Evolutionary conservation across 2,329 filamentous ascomycete genomes (phyloP).

Genomic region (Arthrinium phaeospermum): DNA sequence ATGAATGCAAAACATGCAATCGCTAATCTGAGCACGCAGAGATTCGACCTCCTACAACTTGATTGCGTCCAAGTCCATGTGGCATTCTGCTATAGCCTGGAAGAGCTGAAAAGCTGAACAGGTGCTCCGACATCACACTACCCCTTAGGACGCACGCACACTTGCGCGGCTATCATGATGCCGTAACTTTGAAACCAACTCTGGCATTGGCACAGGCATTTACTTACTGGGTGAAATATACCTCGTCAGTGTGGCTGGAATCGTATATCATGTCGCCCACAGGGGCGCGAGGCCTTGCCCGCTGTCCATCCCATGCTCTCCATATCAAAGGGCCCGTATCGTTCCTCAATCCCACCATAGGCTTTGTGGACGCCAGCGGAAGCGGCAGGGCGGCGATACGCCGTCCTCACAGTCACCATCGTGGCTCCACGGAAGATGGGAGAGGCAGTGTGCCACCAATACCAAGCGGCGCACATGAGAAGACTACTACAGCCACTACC

Average conservation of each 20-base stretch:
- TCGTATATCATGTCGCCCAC: background rate
- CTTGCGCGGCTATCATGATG: too few relatives aligned
- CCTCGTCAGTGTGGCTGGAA: background rate
- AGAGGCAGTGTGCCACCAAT: background rate
- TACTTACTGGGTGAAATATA: too few relatives aligned
- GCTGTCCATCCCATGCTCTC: background rate
- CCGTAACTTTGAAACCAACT: too few relatives aligned
- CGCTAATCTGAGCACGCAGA: background rate
- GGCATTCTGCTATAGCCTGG: background rate
- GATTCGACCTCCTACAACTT: background rate
- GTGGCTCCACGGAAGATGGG: background rate
- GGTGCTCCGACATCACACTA: too few relatives aligned
- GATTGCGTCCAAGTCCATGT: background rate
- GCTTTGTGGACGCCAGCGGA: conserved; percentile 9
- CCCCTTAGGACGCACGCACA: too few relatives aligned
- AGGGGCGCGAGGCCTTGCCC: background rate
- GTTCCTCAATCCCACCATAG: conserved; percentile 23
- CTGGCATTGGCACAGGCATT: background rate
- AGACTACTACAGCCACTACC: background rate
- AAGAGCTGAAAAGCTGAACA: too few relatives aligned
- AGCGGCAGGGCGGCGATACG: background rate
- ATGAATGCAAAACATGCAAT: background rate
- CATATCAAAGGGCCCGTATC: conserved; percentile 14
- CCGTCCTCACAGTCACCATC: background rate
- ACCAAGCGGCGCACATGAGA: background rate